phyloP scores from a whole-genome alignment of 1,139 yeast genomes.

The Kurtzmaniella quercitrusa region DNA sequence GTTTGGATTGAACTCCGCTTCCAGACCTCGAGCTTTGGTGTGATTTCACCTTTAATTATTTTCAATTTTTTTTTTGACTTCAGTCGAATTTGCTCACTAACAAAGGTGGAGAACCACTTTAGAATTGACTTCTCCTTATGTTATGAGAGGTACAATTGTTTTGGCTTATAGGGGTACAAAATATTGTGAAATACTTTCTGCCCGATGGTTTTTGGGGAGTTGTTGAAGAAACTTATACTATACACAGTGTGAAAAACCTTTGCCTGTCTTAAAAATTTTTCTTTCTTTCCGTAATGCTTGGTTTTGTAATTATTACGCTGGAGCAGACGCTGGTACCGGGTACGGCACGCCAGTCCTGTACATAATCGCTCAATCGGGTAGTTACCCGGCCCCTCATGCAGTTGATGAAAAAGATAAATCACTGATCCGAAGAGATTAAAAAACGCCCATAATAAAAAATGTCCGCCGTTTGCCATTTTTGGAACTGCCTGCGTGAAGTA shows the following conservation, averaged over 20 bases:
- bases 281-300: neutral
- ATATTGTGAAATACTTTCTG: too few species aligned
- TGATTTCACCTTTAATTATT: neutral
- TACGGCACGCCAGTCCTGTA: constrained; percentile 2
- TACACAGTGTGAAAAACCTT: neutral
- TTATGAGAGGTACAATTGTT: too few species aligned
- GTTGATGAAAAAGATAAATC: constrained; percentile 9
- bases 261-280: neutral
- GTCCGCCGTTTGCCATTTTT: neutral
- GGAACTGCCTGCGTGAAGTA: too few species aligned
- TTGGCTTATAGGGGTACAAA: too few species aligned
- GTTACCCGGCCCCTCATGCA: constrained; percentile 8
- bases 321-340: neutral
- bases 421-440: constrained; percentile 6
- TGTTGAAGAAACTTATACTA: neutral
- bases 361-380: neutral
- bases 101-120: too few species aligned
- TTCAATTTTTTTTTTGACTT: too few species aligned
- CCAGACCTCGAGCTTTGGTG: neutral
- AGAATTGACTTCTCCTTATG: too few species aligned
- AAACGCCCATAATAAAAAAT: neutral
- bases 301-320: neutral
- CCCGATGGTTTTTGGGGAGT: too few species aligned
- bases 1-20: neutral
- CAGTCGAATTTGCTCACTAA: too few species aligned